phyloP scores from a whole-genome alignment of 768 basidiomycete genomes.

The Auricularia heimuer region DNA sequence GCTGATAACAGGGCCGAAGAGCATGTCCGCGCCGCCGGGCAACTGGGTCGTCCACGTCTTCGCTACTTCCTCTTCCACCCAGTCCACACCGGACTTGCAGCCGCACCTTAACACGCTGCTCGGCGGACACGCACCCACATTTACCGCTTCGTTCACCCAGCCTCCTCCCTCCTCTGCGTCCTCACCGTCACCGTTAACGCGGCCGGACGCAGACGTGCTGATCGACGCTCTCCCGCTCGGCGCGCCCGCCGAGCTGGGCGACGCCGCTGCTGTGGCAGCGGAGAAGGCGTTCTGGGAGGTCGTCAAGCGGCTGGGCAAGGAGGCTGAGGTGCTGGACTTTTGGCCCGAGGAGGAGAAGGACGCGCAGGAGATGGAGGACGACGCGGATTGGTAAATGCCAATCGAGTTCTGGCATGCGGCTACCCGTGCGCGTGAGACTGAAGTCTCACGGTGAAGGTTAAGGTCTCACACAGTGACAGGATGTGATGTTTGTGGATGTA shows the following conservation, averaged over 20 bases:
- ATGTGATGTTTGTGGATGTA: no score
- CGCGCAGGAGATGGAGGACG: conserved; percentile 1
- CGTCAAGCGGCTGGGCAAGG: not conserved
- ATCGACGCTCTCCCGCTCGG: not conserved
- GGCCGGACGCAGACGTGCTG: not conserved
- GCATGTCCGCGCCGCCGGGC: not conserved
- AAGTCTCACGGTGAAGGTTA: no score
- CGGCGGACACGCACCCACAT: not conserved
- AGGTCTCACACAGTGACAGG: no score
- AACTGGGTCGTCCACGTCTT: not conserved
- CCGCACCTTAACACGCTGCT: not conserved
- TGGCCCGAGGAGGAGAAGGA: conserved; percentile 2
- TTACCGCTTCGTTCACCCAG: not conserved
- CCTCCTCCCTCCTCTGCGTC: not conserved
- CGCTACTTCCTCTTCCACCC: not conserved
- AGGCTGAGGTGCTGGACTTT: conserved; percentile 1
- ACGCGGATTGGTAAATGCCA: conserved; percentile 1
- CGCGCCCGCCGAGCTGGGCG: conserved; percentile 35
- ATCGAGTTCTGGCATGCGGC: no score
- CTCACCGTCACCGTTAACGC: not conserved
- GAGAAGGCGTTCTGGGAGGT: conserved; percentile 48
- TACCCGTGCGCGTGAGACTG: no score
- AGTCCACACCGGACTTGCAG: not conserved
- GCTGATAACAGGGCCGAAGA: not conserved
- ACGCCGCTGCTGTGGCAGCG: conserved; percentile 46